Conservation (phyloP, 2,329 filamentous ascomycete genomes). For the Pseudogymnoascus sp. region DNA sequence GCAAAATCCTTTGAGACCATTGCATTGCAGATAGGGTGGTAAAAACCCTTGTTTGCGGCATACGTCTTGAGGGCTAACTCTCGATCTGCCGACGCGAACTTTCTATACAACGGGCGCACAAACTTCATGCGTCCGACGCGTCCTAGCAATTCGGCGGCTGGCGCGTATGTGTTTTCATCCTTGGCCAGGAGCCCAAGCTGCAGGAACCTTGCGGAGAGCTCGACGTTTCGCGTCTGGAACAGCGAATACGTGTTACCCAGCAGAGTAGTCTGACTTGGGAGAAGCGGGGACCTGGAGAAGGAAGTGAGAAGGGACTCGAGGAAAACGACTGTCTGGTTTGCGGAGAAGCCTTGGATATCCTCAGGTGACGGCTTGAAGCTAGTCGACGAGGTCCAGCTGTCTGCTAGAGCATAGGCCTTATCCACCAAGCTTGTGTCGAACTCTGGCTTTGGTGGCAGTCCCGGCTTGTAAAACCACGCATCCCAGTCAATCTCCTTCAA, state of each 20-base stretch:
- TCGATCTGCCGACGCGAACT: conserved; percentile 65
- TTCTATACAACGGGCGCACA: conserved; percentile 74
- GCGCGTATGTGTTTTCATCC: conserved; percentile 59
- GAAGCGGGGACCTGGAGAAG: conserved; percentile 54
- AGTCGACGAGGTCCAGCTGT: conserved; percentile 65
- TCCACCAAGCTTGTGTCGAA: conserved; percentile 87
- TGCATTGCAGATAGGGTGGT: conserved; percentile 82
- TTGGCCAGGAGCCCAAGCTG: conserved; percentile 68
- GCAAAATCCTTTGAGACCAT: conserved; percentile 79
- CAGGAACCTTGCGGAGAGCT: conserved; percentile 74
- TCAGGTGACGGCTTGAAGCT: conserved; percentile 54
- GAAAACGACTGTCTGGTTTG: conserved; percentile 88
- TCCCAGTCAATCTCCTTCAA: conserved; percentile 80
- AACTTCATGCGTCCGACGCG: conserved; percentile 95
- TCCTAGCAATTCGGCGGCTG: conserved; percentile 66
- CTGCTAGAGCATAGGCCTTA: conserved; percentile 71
- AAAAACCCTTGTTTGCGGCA: conserved; percentile 81
- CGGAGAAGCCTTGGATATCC: conserved; percentile 67
- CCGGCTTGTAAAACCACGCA: conserved; percentile 77
- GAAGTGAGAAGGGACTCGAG: conserved; percentile 61
- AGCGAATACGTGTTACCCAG: conserved; percentile 72
- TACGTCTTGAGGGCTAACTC: conserved; percentile 74
- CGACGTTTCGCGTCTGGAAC: conserved; percentile 69
- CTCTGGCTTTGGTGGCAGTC: conserved; percentile 78
- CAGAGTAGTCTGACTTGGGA: conserved; percentile 53